Conservation (phyloP, 169 alveolate genomes). For the Theileria equi region DNA sequence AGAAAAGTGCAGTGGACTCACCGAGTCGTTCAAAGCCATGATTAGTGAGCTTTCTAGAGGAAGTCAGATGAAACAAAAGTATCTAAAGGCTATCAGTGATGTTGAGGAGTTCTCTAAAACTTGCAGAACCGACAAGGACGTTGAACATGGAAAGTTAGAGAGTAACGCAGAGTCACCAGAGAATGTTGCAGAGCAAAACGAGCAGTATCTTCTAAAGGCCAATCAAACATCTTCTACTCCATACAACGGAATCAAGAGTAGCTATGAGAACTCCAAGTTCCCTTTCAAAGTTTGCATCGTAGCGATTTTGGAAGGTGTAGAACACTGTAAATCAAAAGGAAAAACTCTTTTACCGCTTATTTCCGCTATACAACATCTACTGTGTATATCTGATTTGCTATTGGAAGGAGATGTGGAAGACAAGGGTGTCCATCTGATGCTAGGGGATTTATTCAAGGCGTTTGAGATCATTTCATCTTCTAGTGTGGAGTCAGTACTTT, state of each 20-base stretch:
- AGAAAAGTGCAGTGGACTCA: conserved; percentile 21
- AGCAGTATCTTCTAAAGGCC: too few species aligned
- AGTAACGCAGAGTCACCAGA: too few species aligned
- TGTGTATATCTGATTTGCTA: conserved; percentile 17
- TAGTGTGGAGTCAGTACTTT: conserved; percentile 20
- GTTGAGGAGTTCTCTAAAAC: not conserved
- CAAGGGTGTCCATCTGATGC: conserved; percentile 17
- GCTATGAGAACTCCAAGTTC: too few species aligned
- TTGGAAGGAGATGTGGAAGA: conserved; percentile 1
- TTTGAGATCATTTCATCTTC: conserved; percentile 19
- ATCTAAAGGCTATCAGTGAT: conserved; percentile 3
- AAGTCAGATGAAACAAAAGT: conserved; percentile 30
- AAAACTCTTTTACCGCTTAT: conserved; percentile 28
- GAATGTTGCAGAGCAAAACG: too few species aligned
- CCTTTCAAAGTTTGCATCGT: conserved; percentile 21
- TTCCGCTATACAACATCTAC: conserved; percentile 27
- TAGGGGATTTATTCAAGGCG: conserved; percentile 24
- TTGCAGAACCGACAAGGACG: conserved; percentile 11
- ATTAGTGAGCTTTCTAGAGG: conserved; percentile 20
- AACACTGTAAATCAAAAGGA: conserved; percentile 20
- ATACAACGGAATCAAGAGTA: too few species aligned
- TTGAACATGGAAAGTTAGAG: too few species aligned
- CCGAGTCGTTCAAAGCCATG: conserved; percentile 9
- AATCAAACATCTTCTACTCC: too few species aligned
- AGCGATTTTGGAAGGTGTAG: conserved; percentile 20